Evolutionary conservation across 352 stramenopile genomes (phyloP).

Genomic region (Pythium scleroteichum): DNA sequence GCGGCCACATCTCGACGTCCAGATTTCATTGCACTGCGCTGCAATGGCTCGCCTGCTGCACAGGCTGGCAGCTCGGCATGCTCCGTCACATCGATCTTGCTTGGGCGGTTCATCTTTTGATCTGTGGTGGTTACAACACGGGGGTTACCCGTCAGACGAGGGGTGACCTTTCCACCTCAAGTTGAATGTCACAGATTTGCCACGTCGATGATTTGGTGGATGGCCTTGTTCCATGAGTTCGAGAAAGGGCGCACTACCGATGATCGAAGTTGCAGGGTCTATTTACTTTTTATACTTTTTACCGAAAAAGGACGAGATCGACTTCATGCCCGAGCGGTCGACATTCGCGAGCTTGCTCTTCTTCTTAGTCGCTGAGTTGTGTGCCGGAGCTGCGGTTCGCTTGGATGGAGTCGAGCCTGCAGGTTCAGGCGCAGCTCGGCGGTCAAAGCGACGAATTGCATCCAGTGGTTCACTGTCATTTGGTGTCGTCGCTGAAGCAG

Average conservation of each 20-base stretch:
- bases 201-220: too few species aligned
- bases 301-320: constrained; percentile 78
- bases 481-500: background rate
- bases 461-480: constrained; percentile 12
- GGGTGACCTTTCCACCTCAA: background rate
- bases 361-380: constrained; percentile 52
- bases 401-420: constrained; percentile 31
- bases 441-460: constrained; percentile 33
- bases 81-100: background rate
- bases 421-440: constrained; percentile 32
- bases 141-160: too few species aligned
- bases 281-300: constrained; percentile 48
- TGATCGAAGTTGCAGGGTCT: too few species aligned
- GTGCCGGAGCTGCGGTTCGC: constrained; percentile 29
- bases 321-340: constrained; percentile 81
- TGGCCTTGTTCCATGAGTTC: too few species aligned
- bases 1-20: background rate
- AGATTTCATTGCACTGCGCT: background rate
- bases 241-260: too few species aligned
- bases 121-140: background rate
- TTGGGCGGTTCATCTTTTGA: constrained; percentile 7
- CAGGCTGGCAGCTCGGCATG: background rate
- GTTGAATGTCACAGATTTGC: constrained; percentile 12
- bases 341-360: constrained; percentile 83
- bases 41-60: background rate